Evolutionary conservation across 169 alveolate species (phyloP).

Genomic region (Eimeria tenella): DNA sequence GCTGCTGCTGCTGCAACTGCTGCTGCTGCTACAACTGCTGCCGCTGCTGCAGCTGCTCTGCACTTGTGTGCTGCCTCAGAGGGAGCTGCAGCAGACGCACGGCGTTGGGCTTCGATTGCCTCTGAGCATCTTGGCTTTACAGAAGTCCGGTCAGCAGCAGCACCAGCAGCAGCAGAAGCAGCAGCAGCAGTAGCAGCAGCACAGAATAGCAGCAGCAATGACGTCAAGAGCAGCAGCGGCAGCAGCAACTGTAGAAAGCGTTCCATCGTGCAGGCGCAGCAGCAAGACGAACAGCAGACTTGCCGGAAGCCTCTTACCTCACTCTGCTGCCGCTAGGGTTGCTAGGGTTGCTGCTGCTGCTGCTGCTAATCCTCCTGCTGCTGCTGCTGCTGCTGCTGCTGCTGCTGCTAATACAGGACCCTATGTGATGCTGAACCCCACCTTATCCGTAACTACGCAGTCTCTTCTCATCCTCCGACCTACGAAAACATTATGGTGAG

Average conservation of each 20-base stretch:
- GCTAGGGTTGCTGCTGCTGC: not conserved
- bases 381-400: not conserved
- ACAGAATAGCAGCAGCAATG: not conserved
- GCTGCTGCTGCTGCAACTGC: not conserved
- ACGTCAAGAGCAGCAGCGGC: too few relatives aligned
- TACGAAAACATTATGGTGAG: not conserved
- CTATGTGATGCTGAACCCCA: too few relatives aligned
- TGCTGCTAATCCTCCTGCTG: not conserved
- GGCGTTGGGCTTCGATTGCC: not conserved
- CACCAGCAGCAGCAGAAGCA: not conserved
- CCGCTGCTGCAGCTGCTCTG: not conserved
- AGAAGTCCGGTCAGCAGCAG: constrained; percentile 2
- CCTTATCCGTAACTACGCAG: too few relatives aligned
- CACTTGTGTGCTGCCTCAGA: not conserved
- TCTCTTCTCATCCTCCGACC: too few relatives aligned
- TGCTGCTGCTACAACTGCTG: not conserved
- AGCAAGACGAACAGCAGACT: too few relatives aligned
- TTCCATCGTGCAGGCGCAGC: too few relatives aligned
- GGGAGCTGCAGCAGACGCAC: not conserved
- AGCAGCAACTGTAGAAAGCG: too few relatives aligned
- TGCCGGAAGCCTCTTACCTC: too few relatives aligned
- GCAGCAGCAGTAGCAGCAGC: too few relatives aligned
- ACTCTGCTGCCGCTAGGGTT: too few relatives aligned
- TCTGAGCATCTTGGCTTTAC: not conserved
- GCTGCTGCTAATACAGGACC: not conserved